These are phyloP conservation scores for Fusarium guadeloupense DNA, from an alignment of 2,329 filamentous ascomycete genomes.

Conservation along the genomic window DNA sequence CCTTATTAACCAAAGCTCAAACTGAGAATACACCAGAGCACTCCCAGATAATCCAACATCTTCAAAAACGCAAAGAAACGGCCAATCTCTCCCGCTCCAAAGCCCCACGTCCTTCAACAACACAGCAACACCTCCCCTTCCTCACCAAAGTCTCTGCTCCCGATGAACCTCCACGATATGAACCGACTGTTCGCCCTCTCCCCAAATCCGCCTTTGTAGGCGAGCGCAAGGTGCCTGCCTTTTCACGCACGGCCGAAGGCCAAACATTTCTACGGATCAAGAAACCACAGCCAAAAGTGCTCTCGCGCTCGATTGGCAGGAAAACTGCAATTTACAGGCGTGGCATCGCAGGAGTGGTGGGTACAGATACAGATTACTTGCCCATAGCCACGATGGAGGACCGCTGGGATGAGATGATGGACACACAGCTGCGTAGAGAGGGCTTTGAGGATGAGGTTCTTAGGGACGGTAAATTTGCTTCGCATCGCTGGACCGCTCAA, in stretches of 20 bases:
- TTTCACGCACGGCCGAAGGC: slow-evolving; percentile 62
- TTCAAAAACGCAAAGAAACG: slow-evolving; percentile 46
- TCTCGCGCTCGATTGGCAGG: slow-evolving; percentile 67
- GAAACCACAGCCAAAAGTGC: slow-evolving; percentile 69
- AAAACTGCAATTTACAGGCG: slow-evolving; percentile 57
- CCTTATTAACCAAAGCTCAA: slow-evolving; percentile 53
- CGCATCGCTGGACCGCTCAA: slow-evolving; percentile 46
- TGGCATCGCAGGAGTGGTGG: slow-evolving; percentile 50
- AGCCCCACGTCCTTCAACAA: slow-evolving; percentile 18
- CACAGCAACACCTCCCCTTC: slow-evolving; percentile 38
- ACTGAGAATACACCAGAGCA: slow-evolving; percentile 52
- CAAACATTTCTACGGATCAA: slow-evolving; percentile 72
- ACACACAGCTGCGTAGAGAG: slow-evolving; percentile 37
- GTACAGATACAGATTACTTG: slow-evolving; percentile 52
- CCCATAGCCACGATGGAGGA: slow-evolving; percentile 54
- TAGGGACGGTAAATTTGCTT: slow-evolving; percentile 19
- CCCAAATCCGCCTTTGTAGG: slow-evolving; percentile 57
- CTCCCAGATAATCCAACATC: slow-evolving; percentile 52
- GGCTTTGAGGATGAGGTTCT: slow-evolving; percentile 2
- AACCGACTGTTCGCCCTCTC: slow-evolving; percentile 56
- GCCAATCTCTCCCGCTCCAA: slow-evolving; percentile 36
- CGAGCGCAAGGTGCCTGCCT: slow-evolving; percentile 60
- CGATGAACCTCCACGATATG: slow-evolving; percentile 57
- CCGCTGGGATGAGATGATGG: slow-evolving; percentile 57
- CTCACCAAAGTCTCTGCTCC: slow-evolving; percentile 48